Evolutionary conservation across 2,329 filamentous ascomycete genomes (phyloP).

Genomic region (Colletotrichum sp.): DNA sequence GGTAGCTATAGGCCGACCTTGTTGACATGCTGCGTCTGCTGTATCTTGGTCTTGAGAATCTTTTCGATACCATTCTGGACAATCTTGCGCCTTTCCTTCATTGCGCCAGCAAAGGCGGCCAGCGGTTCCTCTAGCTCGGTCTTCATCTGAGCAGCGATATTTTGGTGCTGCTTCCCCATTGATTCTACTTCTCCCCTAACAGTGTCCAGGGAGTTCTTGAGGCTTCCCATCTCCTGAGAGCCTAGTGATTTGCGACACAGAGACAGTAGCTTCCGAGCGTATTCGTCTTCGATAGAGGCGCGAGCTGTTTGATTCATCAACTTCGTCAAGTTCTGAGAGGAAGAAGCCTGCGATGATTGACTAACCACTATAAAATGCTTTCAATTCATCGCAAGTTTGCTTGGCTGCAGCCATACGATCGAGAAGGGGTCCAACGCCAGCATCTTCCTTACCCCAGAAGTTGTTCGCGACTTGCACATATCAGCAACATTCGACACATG

Average conservation of each 20-base stretch:
- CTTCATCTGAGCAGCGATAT: conserved; percentile 93
- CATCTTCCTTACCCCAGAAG: conserved; percentile 99
- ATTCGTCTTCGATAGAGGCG: conserved; percentile 95
- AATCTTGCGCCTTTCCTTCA: conserved; percentile 97
- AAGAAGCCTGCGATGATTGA: not conserved
- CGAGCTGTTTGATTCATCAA: conserved; percentile 62
- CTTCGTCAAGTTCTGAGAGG: not conserved
- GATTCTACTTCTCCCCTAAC: conserved; percentile 88
- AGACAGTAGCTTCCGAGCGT: conserved; percentile 84
- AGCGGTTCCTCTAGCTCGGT: conserved; percentile 93
- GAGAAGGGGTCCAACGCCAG: conserved; percentile 87
- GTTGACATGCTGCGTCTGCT: conserved; percentile 89
- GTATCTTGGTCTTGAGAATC: conserved; percentile 87
- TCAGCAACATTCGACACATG: not conserved
- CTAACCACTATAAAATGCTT: conserved; percentile 84
- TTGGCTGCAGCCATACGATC: conserved; percentile 96
- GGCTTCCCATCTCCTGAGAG: conserved; percentile 82
- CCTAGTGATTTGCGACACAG: conserved; percentile 89
- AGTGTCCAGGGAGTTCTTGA: conserved; percentile 85
- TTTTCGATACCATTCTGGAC: conserved; percentile 94
- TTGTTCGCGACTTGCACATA: conserved; percentile 88
- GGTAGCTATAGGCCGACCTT: conserved; percentile 64
- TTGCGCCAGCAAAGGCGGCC: conserved; percentile 87
- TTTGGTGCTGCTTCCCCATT: conserved; percentile 92
- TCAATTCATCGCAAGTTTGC: conserved; percentile 91